Evolutionary conservation across 192 early-diverging fungal genomes (phyloP).

Genomic region (Coemansia sp.): DNA sequence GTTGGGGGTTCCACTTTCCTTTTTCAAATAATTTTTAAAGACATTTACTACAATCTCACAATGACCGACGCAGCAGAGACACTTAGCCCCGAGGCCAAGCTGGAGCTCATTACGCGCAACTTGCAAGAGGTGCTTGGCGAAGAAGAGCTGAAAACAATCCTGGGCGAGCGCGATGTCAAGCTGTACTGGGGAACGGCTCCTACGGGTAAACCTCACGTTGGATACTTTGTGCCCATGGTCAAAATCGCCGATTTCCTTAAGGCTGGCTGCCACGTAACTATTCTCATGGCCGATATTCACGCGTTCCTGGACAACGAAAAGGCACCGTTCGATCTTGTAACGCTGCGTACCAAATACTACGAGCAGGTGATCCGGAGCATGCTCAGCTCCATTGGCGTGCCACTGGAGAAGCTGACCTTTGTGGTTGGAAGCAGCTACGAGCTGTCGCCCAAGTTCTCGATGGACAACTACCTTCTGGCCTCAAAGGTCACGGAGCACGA

Average conservation of each 20-base stretch:
- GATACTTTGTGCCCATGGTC: slow-evolving; percentile 96
- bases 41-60: slow-evolving; percentile 1
- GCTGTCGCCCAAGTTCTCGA: slow-evolving; percentile 80
- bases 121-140: slow-evolving; percentile 91
- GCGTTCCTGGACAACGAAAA: slow-evolving; percentile 99
- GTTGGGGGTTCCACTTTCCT: slow-evolving; percentile 5
- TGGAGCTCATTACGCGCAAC: slow-evolving; percentile 85
- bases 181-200: slow-evolving; percentile 98
- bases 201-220: slow-evolving; percentile 94
- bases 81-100: slow-evolving; percentile 61
- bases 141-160: slow-evolving; percentile 79
- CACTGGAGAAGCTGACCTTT: slow-evolving; percentile 89
- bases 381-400: slow-evolving; percentile 87
- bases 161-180: slow-evolving; percentile 84
- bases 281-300: slow-evolving; percentile 95
- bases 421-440: slow-evolving; percentile 88
- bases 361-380: slow-evolving; percentile 86
- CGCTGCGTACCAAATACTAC: slow-evolving; percentile 90
- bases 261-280: slow-evolving; percentile 86
- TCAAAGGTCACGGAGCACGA: slow-evolving; percentile 89
- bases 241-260: slow-evolving; percentile 96
- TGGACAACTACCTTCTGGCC: slow-evolving; percentile 88
- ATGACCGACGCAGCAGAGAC: slow-evolving; percentile 17
- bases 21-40: slow-evolving; percentile 2
- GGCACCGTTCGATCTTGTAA: slow-evolving; percentile 88